Percentiles rank a stretch among this genome's conserved stretches.
These are phyloP conservation scores for Pulveroboletus sp. DNA, from an alignment of 768 basidiomycete species.

Conservation along the genomic window DNA sequence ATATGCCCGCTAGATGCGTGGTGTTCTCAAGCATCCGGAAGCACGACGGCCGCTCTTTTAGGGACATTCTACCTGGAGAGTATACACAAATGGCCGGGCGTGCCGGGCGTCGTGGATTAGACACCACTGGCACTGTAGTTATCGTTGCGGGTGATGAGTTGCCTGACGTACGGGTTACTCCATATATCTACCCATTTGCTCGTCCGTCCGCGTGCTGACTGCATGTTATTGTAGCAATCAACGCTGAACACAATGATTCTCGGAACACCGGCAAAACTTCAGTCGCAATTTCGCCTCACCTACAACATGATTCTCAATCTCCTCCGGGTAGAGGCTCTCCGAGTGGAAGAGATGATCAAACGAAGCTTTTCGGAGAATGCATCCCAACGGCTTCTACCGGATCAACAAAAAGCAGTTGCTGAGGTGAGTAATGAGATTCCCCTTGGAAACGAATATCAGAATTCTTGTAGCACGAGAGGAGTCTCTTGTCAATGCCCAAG, in stretches of 20 bases:
- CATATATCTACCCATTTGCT: not conserved
- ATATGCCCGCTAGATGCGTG: conserved; percentile 98
- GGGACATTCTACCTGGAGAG: conserved; percentile 87
- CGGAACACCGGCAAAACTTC: conserved; percentile 87
- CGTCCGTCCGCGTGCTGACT: not conserved
- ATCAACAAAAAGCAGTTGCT: conserved; percentile 84
- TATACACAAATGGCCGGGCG: conserved; percentile 99
- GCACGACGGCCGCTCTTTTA: conserved; percentile 91
- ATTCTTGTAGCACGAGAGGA: conserved; percentile 63
- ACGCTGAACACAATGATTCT: conserved; percentile 87
- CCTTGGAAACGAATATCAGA: conserved; percentile 8
- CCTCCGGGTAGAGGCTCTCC: conserved; percentile 90
- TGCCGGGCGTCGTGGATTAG: conserved; percentile 93
- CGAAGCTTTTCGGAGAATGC: conserved; percentile 98
- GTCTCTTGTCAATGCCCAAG: conserved; percentile 57
- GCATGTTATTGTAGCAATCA: conserved; percentile 49
- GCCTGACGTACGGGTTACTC: conserved; percentile 66
- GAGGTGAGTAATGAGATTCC: conserved; percentile 51
- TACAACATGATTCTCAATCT: conserved; percentile 99
- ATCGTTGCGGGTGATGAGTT: conserved; percentile 80
- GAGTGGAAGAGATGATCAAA: conserved; percentile 99
- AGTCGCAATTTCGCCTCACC: conserved; percentile 95
- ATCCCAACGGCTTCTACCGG: conserved; percentile 87
- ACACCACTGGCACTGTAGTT: conserved; percentile 93
- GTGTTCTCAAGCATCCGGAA: conserved; percentile 95